Evolutionary conservation across 768 basidiomycete genomes (phyloP).

Genomic region (Leccinum aurantiacum): DNA sequence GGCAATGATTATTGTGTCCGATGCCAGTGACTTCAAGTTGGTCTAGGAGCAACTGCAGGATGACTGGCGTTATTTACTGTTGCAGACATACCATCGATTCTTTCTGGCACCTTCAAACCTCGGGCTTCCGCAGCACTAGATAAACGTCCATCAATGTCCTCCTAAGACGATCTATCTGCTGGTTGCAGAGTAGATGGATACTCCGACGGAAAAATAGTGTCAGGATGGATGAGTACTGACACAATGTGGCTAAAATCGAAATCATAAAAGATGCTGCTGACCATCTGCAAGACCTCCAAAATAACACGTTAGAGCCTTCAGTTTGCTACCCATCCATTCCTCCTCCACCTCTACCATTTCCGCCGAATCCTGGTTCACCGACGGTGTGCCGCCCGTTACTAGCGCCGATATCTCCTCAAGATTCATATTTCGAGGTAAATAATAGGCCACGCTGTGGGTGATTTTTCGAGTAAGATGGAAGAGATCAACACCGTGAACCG

Average conservation of each 20-base stretch:
- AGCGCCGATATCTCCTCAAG: constrained; percentile 70
- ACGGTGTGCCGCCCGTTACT: constrained; percentile 21
- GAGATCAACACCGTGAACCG: constrained; percentile 80
- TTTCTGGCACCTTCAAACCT: too few relatives aligned
- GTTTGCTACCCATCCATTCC: constrained; percentile 91
- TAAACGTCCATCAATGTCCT: background rate
- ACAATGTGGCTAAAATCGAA: background rate
- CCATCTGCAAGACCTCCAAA: constrained; percentile 80
- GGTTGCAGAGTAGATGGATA: background rate
- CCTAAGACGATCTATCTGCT: background rate
- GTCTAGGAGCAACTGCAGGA: too few relatives aligned
- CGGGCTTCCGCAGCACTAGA: background rate
- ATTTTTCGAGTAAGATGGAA: constrained; percentile 71
- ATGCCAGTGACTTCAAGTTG: too few relatives aligned
- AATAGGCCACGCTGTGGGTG: constrained; percentile 85
- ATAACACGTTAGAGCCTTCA: constrained; percentile 94
- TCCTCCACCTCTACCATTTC: constrained; percentile 91
- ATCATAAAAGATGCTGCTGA: constrained; percentile 60
- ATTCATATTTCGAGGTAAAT: constrained; percentile 78
- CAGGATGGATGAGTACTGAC: background rate
- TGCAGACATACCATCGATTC: too few relatives aligned
- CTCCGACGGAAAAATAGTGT: background rate
- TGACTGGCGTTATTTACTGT: background rate
- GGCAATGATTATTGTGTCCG: too few relatives aligned
- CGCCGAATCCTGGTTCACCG: constrained; percentile 8